Evolutionary conservation across 2,329 filamentous ascomycete genomes (phyloP).

Genomic region (Botrytis elliptica): DNA sequence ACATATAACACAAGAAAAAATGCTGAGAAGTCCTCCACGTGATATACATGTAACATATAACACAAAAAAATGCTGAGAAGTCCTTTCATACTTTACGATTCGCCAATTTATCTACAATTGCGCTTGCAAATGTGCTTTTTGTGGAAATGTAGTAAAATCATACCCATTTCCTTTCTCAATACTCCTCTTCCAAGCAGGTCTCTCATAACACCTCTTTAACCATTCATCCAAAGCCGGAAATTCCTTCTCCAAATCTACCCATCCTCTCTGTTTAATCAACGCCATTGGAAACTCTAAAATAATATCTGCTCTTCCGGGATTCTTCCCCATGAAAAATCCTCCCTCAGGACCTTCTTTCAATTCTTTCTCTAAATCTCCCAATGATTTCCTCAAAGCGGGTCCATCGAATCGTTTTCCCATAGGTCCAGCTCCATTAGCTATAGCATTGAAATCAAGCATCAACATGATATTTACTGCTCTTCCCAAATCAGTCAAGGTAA

Average conservation of each 20-base stretch:
- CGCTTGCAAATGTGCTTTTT: not conserved
- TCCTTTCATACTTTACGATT: not conserved
- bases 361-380: slow-evolving; percentile 29
- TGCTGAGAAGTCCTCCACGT: not conserved
- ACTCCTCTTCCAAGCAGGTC: slow-evolving; percentile 35
- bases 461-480: slow-evolving; percentile 27
- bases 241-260: slow-evolving; percentile 36
- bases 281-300: slow-evolving; percentile 38
- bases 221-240: slow-evolving; percentile 39
- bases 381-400: slow-evolving; percentile 23
- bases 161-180: slow-evolving; percentile 38
- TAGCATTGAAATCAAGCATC: slow-evolving; percentile 29
- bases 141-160: slow-evolving; percentile 32
- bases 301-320: slow-evolving; percentile 40
- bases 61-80: not conserved
- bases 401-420: slow-evolving; percentile 22
- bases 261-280: slow-evolving; percentile 34
- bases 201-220: slow-evolving; percentile 35
- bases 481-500: slow-evolving; percentile 30
- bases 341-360: slow-evolving; percentile 28
- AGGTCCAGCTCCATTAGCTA: slow-evolving; percentile 22
- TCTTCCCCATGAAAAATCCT: slow-evolving; percentile 34
- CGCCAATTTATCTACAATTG: not conserved
- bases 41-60: not conserved
- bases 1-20: not conserved